Percentiles rank a stretch among this genome's conserved stretches.
These are phyloP conservation scores for Fusarium avenaceum DNA, from an alignment of 2,329 filamentous ascomycete genomes.

Conservation along the genomic window DNA sequence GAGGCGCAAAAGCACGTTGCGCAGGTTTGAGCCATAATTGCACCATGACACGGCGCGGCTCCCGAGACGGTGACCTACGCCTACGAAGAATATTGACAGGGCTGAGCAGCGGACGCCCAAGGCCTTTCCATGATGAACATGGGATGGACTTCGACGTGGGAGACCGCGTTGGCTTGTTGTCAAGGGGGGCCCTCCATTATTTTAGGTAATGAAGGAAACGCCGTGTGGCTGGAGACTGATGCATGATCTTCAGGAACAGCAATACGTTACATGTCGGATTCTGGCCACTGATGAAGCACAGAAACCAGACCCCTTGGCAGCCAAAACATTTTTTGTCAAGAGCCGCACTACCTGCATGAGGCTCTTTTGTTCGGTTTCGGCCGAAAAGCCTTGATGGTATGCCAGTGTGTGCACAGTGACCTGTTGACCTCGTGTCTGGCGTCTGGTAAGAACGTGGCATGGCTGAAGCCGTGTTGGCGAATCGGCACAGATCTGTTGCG, in stretches of 20 bases:
- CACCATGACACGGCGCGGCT: conserved; percentile 30
- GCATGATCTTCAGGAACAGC: conserved; percentile 45
- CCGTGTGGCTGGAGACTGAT: conserved; percentile 28
- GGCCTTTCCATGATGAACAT: conserved; percentile 14
- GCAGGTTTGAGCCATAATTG: conserved; percentile 36
- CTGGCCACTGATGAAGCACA: conserved; percentile 17
- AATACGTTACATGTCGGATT: conserved; percentile 38
- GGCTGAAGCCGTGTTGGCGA: conserved; percentile 15
- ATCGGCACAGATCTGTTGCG: conserved; percentile 24
- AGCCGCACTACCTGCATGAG: conserved; percentile 38
- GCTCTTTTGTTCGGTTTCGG: conserved; percentile 36
- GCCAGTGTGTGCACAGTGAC: conserved; percentile 1
- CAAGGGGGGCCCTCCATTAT: conserved; percentile 12
- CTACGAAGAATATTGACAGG: conserved; percentile 32
- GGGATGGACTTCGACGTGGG: conserved; percentile 4
- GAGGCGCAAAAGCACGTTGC: conserved; percentile 41
- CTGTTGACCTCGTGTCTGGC: conserved; percentile 24
- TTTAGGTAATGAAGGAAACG: conserved; percentile 38
- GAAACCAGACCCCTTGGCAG: conserved; percentile 19
- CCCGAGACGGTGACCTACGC: conserved; percentile 22
- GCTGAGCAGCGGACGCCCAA: conserved; percentile 27
- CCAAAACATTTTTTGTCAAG: conserved; percentile 19
- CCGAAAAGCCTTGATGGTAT: conserved; percentile 28
- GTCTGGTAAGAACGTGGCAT: conserved; percentile 21
- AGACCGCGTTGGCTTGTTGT: conserved; percentile 1